phyloP scores from a whole-genome alignment of 2,329 filamentous ascomycete genomes.

The Fusarium sp. region DNA sequence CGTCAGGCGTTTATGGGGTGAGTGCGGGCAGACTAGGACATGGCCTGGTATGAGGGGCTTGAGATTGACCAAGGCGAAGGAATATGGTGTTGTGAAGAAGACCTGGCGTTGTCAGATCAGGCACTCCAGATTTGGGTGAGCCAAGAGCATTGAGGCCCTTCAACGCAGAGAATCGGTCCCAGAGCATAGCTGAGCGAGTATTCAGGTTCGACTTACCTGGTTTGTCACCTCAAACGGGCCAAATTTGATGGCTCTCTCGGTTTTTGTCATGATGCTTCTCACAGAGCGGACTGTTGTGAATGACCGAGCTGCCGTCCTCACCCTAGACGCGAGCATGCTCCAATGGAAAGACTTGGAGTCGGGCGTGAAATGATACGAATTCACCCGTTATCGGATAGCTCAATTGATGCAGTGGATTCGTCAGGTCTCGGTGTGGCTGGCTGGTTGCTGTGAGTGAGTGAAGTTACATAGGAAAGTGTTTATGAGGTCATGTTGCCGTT shows the following conservation, averaged over 20 bases:
- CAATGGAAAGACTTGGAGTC: not conserved
- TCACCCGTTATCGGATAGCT: not conserved
- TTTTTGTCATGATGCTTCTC: slow-evolving; percentile 48
- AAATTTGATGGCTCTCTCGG: slow-evolving; percentile 67
- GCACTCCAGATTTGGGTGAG: not conserved
- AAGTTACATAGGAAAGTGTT: slow-evolving; percentile 9
- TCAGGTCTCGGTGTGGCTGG: not conserved
- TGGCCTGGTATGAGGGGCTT: slow-evolving; percentile 95
- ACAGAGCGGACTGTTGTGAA: slow-evolving; percentile 16
- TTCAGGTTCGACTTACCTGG: slow-evolving; percentile 64
- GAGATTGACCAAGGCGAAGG: slow-evolving; percentile 93
- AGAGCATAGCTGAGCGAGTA: not conserved
- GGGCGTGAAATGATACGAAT: not conserved
- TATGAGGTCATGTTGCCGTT: slow-evolving; percentile 37
- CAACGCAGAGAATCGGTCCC: not conserved
- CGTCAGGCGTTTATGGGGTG: slow-evolving; percentile 76
- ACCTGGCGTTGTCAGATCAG: slow-evolving; percentile 67
- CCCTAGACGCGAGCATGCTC: slow-evolving; percentile 39
- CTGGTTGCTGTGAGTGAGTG: not conserved
- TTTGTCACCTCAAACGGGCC: slow-evolving; percentile 81
- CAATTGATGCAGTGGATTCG: not conserved
- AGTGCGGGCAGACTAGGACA: slow-evolving; percentile 86
- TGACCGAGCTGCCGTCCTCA: slow-evolving; percentile 19
- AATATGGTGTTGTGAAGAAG: slow-evolving; percentile 83
- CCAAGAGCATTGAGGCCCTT: not conserved